phyloP scores from a whole-genome alignment of 1,284 basidiomycete genomes.

The Ceratobasidium sp. region DNA sequence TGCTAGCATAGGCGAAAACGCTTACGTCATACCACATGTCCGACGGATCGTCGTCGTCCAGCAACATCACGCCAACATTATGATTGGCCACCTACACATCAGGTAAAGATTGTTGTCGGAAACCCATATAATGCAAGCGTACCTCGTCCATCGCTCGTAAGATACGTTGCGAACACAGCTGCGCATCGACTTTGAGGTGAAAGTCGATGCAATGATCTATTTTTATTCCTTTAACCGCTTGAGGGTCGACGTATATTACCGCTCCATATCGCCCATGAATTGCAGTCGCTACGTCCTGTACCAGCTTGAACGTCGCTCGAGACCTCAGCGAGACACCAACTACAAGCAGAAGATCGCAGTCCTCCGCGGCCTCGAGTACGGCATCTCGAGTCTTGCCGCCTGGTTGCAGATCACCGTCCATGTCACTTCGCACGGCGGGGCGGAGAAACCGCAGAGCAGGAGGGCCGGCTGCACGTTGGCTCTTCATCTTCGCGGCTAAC shows the following conservation, averaged over 20 bases:
- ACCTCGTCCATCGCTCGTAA: background rate
- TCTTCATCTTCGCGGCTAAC: background rate
- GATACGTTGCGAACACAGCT: background rate
- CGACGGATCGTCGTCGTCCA: background rate
- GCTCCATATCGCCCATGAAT: constrained; percentile 2
- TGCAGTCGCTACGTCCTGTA: background rate
- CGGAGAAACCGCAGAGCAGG: background rate
- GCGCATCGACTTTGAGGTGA: background rate
- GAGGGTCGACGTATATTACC: constrained; percentile 7
- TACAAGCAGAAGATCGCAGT: background rate
- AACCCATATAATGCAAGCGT: background rate
- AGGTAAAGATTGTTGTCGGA: no score
- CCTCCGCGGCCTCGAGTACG: background rate
- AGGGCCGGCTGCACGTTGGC: background rate
- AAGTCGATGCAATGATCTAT: constrained; percentile 3
- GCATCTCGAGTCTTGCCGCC: background rate
- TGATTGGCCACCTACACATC: background rate
- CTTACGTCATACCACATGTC: constrained; percentile 19
- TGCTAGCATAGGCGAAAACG: no score
- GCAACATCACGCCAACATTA: background rate
- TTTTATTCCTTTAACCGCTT: constrained; percentile 1
- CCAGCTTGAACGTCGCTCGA: background rate
- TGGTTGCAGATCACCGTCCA: background rate
- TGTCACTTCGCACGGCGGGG: background rate
- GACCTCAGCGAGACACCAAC: constrained; percentile 5